Conservation (phyloP, 805 yeast species). For the Yamadazyma nakazawae region DNA sequence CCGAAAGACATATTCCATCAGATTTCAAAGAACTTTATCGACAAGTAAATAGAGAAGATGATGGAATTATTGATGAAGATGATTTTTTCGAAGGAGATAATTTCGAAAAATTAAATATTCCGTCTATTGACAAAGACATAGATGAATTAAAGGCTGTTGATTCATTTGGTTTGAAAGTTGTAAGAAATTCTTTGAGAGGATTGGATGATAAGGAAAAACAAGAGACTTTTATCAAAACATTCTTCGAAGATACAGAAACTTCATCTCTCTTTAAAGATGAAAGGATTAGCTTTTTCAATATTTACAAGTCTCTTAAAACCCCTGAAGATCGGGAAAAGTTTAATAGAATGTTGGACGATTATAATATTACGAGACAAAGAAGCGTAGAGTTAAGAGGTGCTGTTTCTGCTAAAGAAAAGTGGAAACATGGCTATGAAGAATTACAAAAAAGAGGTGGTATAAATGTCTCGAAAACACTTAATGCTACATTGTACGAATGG, state of each 20-base stretch:
- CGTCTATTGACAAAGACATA: slow-evolving; percentile 51
- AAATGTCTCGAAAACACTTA: slow-evolving; percentile 56
- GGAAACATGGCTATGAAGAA: slow-evolving; percentile 81
- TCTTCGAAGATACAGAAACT: slow-evolving; percentile 22
- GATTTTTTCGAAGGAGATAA: slow-evolving; percentile 31
- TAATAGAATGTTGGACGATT: slow-evolving; percentile 61
- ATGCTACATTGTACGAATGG: slow-evolving; percentile 83
- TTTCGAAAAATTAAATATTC: slow-evolving; percentile 22
- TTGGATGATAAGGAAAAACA: slow-evolving; percentile 17
- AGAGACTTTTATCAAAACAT: slow-evolving; percentile 15
- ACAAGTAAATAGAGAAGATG: slow-evolving; percentile 20
- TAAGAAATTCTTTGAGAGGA: slow-evolving; percentile 66
- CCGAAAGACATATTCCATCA: slow-evolving; percentile 29
- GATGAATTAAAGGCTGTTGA: slow-evolving; percentile 62
- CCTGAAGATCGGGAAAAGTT: slow-evolving; percentile 48
- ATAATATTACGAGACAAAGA: slow-evolving; percentile 74
- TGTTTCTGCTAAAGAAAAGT: slow-evolving; percentile 81
- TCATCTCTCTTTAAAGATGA: slow-evolving; percentile 31
- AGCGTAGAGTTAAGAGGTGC: slow-evolving; percentile 73
- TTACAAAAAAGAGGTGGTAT: slow-evolving; percentile 56
- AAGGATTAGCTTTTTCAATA: slow-evolving; percentile 62
- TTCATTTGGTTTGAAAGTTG: slow-evolving; percentile 72
- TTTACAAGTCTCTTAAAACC: slow-evolving; percentile 51
- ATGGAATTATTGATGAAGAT: slow-evolving; percentile 20
- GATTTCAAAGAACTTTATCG: slow-evolving; percentile 31